These are phyloP conservation scores for Immersiporthe knoxdaviesiana DNA, from an alignment of 2,329 filamentous ascomycete species.

Conservation along the genomic window DNA sequence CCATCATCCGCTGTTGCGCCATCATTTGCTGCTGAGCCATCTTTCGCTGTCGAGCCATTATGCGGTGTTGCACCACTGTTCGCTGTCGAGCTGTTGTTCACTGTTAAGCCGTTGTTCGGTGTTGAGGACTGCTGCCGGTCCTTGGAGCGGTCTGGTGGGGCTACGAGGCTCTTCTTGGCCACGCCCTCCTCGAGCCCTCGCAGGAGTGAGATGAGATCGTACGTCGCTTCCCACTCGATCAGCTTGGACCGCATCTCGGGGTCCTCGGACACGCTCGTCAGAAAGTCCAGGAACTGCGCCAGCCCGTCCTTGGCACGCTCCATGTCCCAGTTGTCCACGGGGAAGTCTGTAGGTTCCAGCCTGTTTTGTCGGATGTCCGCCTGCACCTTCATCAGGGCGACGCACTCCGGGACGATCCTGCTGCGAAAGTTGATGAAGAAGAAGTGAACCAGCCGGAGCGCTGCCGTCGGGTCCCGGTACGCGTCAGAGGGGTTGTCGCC, in stretches of 20 bases:
- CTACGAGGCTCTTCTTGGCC: slow-evolving; percentile 74
- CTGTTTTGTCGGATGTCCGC: slow-evolving; percentile 81
- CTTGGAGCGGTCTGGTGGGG: slow-evolving; percentile 46
- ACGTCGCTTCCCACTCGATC: slow-evolving; percentile 88
- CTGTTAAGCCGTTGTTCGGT: slow-evolving; percentile 43
- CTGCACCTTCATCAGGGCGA: slow-evolving; percentile 92
- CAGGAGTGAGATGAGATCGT: slow-evolving; percentile 84
- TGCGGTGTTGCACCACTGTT: no score
- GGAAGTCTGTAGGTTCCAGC: slow-evolving; percentile 82
- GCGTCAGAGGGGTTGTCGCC: slow-evolving; percentile 49
- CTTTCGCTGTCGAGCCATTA: no score
- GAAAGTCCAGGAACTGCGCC: slow-evolving; percentile 91
- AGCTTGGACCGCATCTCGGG: slow-evolving; percentile 81
- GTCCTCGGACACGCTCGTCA: slow-evolving; percentile 86
- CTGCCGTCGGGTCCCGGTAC: slow-evolving; percentile 57
- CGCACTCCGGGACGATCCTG: slow-evolving; percentile 90
- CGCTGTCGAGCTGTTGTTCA: no score
- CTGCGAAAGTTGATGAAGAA: slow-evolving; percentile 91
- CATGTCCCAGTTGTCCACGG: slow-evolving; percentile 96
- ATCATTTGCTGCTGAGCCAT: no score
- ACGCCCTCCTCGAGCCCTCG: slow-evolving; percentile 87
- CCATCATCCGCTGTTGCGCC: no score
- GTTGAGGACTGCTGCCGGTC: slow-evolving; percentile 36
- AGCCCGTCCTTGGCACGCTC: slow-evolving; percentile 94
- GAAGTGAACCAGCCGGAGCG: slow-evolving; percentile 75